Evolutionary conservation across 2,329 filamentous ascomycete species (phyloP), one percentile per base, ranked within the genome.

Genomic region (Passalora sequoiae): DNA sequence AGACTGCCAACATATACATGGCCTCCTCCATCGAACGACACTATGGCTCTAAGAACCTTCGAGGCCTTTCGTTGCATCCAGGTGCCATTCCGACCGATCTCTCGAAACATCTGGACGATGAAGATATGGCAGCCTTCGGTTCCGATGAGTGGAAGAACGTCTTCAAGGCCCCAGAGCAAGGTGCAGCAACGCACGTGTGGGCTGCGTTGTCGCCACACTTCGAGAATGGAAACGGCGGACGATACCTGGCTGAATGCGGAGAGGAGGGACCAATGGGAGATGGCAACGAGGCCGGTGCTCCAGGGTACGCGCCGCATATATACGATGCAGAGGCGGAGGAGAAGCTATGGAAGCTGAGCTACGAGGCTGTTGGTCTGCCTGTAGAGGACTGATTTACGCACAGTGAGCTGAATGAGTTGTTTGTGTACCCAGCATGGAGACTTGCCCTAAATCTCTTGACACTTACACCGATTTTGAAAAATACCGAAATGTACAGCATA

Each of bases 11-110:
- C 45, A 66, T 77, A 17, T 73, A 67, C 50, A 69, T 73, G 45
- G 69, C 74, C 2, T 75, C 71, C 47, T 66, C 75, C 44, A 66
- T 78, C 17, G 74, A 78, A 22, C 65, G 73, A 1, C 65, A 65
- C 1, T 77, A 74, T 50, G 71, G 69, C 3, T 21, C 57, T 0
- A 55, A 60, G 4, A 68, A 70, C 5, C 50, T 77, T 0, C 73
- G 74, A 40, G 71, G 65, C 0, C 58, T 60, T 10, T 65, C 63
- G 13, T 27, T 74, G 4, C 69, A 74, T 39, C 75, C 74, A 0
- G 74, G 75, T 9, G 62, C 66, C 7, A 73, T 70, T 42, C 32
- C 42, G 22, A 57, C 56, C 1, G 47, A 50, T 3, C 38, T 59
- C n/a, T 38, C 38, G n/a, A 33, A 51, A 3, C 49, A 60, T 33